Percentiles rank a stretch among this genome's conserved stretches.
Conservation (phyloP, 805 yeast genomes). For the Candida montana region DNA sequence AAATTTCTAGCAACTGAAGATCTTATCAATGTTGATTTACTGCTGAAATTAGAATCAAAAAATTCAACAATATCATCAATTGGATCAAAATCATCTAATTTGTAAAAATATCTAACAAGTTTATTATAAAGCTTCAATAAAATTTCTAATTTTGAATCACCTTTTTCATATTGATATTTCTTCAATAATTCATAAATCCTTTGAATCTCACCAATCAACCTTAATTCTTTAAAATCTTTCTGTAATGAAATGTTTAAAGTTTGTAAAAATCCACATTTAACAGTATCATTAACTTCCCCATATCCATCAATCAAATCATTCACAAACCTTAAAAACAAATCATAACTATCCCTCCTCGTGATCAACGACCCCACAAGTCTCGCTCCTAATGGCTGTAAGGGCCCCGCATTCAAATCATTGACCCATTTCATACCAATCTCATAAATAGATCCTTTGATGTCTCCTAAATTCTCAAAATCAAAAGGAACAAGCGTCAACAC, state of each 20-base stretch:
- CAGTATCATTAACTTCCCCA: conserved; percentile 8
- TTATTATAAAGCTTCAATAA: conserved; percentile 23
- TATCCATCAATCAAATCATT: conserved; percentile 12
- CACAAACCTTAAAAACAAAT: conserved; percentile 9
- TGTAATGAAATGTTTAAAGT: conserved; percentile 19
- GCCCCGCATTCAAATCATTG: conserved; percentile 36
- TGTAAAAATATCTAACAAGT: conserved; percentile 14
- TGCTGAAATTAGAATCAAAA: conserved; percentile 39
- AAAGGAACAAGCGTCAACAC: conserved; percentile 74
- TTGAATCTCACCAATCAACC: not conserved
- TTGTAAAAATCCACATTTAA: conserved; percentile 14
- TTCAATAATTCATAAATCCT: conserved; percentile 1
- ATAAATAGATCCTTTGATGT: conserved; percentile 31
- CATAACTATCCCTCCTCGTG: conserved; percentile 22
- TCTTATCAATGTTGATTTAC: conserved; percentile 51
- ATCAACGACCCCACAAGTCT: conserved; percentile 28
- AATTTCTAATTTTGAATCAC: conserved; percentile 11
- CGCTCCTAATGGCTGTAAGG: conserved; percentile 27
- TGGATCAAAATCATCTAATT: conserved; percentile 12
- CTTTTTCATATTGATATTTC: not conserved
- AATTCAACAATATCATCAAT: conserved; percentile 47
- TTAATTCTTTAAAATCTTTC: conserved; percentile 15
- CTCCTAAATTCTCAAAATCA: conserved; percentile 38
- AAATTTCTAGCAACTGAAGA: conserved; percentile 64
- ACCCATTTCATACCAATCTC: conserved; percentile 30